These are phyloP conservation scores for Gastroboletus turbinatus DNA, from an alignment of 1,284 basidiomycete genomes.

Conservation along the genomic window DNA sequence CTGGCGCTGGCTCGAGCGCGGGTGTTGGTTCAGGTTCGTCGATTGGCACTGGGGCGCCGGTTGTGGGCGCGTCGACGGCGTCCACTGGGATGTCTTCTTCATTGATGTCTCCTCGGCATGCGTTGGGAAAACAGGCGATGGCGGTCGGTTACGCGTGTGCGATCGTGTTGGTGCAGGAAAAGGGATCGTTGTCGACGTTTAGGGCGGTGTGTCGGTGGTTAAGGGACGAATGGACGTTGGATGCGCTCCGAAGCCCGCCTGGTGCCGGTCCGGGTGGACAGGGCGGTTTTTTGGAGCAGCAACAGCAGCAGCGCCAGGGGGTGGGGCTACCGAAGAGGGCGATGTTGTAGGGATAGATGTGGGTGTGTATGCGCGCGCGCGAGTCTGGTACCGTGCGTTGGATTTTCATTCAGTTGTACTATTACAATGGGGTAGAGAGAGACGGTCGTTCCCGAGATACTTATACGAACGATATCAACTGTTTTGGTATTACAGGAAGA, in stretches of 20 bases:
- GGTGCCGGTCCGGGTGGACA: slow-evolving; percentile 10
- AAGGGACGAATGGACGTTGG: slow-evolving; percentile 62
- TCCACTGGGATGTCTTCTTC: slow-evolving; percentile 18
- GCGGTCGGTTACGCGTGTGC: slow-evolving; percentile 34
- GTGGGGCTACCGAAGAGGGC: slow-evolving; percentile 9
- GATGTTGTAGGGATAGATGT: slow-evolving; percentile 11
- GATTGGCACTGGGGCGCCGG: not conserved
- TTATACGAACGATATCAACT: not conserved
- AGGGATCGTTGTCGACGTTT: slow-evolving; percentile 84
- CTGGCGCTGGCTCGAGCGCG: slow-evolving; percentile 1
- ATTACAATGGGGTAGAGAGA: not conserved
- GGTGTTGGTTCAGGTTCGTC: not conserved
- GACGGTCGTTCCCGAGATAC: not conserved
- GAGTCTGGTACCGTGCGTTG: slow-evolving; percentile 11
- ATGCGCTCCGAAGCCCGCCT: slow-evolving; percentile 30
- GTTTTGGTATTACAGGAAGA: not conserved
- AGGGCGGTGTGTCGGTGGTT: slow-evolving; percentile 70
- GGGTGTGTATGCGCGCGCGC: not conserved
- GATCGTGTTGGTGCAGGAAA: slow-evolving; percentile 81
- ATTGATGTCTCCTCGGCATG: slow-evolving; percentile 29
- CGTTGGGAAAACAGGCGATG: slow-evolving; percentile 24
- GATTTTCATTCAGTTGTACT: not conserved
- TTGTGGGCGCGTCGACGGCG: slow-evolving; percentile 1
- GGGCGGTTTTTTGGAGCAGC: slow-evolving; percentile 23
- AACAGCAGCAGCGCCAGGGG: slow-evolving; percentile 9